These are phyloP conservation scores for Myriosclerotinia scirpicola DNA, from an alignment of 2,329 filamentous ascomycete genomes.

Conservation along the genomic window DNA sequence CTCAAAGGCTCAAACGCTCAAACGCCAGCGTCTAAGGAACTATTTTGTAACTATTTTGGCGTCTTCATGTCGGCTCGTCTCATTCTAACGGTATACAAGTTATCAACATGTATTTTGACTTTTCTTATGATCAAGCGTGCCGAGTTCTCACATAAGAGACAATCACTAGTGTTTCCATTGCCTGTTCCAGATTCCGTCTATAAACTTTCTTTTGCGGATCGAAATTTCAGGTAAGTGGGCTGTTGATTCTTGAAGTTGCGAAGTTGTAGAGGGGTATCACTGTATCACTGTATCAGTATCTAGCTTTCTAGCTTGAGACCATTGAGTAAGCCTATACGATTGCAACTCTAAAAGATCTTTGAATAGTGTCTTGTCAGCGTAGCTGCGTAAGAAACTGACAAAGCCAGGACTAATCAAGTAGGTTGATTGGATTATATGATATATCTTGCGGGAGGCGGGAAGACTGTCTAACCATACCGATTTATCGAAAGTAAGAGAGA, in stretches of 20 bases:
- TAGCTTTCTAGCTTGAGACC: not conserved
- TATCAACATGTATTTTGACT: not conserved
- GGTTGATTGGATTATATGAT: not conserved
- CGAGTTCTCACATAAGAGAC: conserved; percentile 8
- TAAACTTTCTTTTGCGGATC: conserved; percentile 11
- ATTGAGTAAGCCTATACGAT: conserved; percentile 11
- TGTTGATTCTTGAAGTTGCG: not conserved
- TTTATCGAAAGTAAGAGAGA: not conserved
- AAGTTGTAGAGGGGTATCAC: not conserved
- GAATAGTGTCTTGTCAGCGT: conserved; percentile 14
- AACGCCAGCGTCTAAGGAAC: too few relatives aligned
- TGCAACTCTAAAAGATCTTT: not conserved
- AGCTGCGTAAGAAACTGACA: conserved; percentile 1
- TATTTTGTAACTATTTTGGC: not conserved
- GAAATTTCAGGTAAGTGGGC: not conserved
- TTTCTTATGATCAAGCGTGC: not conserved
- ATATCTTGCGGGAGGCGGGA: conserved; percentile 12
- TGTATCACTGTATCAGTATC: not conserved
- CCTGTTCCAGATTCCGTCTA: not conserved
- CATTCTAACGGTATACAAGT: not conserved
- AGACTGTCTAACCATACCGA: conserved; percentile 14
- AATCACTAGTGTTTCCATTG: not conserved
- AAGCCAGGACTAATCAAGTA: not conserved
- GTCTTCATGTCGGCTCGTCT: not conserved
- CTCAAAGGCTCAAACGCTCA: conserved; percentile 6